Evolutionary conservation across 352 stramenopile species (phyloP).

Genomic region (Globisporangium splendens): DNA sequence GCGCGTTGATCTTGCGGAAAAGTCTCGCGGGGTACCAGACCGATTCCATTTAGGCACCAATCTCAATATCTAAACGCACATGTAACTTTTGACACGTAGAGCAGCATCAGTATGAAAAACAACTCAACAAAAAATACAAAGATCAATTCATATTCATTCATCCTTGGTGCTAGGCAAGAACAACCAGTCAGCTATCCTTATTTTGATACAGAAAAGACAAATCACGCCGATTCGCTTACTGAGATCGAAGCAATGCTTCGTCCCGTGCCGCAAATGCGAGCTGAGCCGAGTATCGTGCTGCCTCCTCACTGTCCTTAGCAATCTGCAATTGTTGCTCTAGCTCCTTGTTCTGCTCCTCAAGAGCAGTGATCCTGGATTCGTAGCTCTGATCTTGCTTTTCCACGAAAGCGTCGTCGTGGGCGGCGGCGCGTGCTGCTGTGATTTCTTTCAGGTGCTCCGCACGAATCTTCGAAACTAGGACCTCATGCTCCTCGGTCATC

Average conservation of each 20-base stretch:
- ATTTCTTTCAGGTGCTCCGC: conserved; percentile 13
- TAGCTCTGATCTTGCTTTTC: background rate
- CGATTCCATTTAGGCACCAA: conserved; percentile 60
- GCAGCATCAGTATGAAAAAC: background rate
- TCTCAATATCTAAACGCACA: too few relatives aligned
- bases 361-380: background rate
- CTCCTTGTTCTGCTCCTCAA: conserved; percentile 27
- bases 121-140: background rate
- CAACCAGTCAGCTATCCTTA: background rate
- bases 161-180: conserved; percentile 2
- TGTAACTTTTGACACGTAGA: background rate
- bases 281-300: conserved; percentile 67
- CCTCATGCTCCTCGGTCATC: conserved; percentile 23
- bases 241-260: conserved; percentile 34
- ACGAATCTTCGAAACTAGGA: conserved; percentile 17
- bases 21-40: conserved; percentile 82
- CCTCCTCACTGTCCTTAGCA: conserved; percentile 68
- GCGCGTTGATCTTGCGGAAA: conserved; percentile 63
- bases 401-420: background rate
- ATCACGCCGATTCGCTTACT: conserved; percentile 23
- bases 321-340: conserved; percentile 39
- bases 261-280: conserved; percentile 66
- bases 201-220: conserved; percentile 1
- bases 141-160: conserved; percentile 24
- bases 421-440: background rate